Evolutionary conservation across 1,139 yeast species (phyloP).

Genomic region (Blastobotrys arbuscula): DNA sequence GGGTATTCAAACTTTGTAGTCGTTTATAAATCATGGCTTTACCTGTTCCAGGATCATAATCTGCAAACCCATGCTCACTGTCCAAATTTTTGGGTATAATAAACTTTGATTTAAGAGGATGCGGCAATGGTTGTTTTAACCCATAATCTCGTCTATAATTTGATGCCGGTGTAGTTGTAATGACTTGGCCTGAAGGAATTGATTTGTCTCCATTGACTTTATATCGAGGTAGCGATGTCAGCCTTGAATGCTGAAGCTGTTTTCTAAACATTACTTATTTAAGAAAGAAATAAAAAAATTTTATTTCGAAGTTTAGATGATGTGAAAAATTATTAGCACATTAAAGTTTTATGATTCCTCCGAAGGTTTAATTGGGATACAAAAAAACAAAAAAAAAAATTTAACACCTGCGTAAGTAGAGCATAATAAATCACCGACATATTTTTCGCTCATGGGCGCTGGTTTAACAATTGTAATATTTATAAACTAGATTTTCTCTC

Average conservation of each 20-base stretch:
- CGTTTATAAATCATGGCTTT: slow-evolving; percentile 43
- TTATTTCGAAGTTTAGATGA: not conserved
- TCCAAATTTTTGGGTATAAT: slow-evolving; percentile 45
- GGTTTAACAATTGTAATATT: no score
- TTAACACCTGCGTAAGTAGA: no score
- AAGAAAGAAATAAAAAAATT: not conserved
- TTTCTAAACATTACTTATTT: slow-evolving; percentile 1
- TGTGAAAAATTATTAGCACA: not conserved
- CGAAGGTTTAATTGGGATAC: no score
- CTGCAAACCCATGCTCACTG: slow-evolving; percentile 43
- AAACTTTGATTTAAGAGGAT: slow-evolving; percentile 39
- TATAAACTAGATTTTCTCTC: no score
- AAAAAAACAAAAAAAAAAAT: no score
- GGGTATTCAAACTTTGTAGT: slow-evolving; percentile 43
- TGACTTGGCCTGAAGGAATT: slow-evolving; percentile 35
- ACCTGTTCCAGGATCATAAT: slow-evolving; percentile 45
- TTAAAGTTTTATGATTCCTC: no score
- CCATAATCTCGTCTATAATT: slow-evolving; percentile 51
- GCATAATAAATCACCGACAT: no score
- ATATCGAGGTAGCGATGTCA: slow-evolving; percentile 10
- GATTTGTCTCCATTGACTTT: not conserved
- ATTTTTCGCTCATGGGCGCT: no score
- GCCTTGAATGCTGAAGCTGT: slow-evolving; percentile 12
- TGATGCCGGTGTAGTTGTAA: slow-evolving; percentile 47
- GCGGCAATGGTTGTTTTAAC: slow-evolving; percentile 46